These are phyloP conservation scores for Trichosporon asahii DNA, from an alignment of 1,284 basidiomycete species.

Conservation along the genomic window DNA sequence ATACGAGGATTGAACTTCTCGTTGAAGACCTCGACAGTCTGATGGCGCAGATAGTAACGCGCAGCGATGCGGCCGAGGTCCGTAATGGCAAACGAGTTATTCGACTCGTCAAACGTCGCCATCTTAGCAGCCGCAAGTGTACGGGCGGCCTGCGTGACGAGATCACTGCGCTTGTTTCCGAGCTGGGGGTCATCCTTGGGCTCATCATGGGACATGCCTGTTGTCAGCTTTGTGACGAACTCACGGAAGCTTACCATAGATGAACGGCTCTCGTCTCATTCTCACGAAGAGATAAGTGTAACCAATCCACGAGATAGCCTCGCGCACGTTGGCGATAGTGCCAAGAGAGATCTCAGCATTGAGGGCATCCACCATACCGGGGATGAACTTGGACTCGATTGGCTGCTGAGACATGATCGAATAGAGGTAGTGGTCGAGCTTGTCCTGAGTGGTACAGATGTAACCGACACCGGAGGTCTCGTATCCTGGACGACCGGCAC, in stretches of 20 bases:
- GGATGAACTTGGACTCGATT: slow-evolving; percentile 93
- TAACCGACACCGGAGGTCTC: slow-evolving; percentile 95
- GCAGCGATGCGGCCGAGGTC: slow-evolving; percentile 93
- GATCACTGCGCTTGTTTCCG: slow-evolving; percentile 67
- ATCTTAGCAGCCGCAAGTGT: slow-evolving; percentile 74
- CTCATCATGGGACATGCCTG: slow-evolving; percentile 75
- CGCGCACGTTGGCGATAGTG: slow-evolving; percentile 80
- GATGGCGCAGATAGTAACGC: slow-evolving; percentile 88
- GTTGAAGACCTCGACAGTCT: slow-evolving; percentile 88
- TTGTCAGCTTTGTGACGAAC: neutral
- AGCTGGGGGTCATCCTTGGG: slow-evolving; percentile 73
- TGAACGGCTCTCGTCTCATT: slow-evolving; percentile 87
- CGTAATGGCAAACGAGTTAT: slow-evolving; percentile 68
- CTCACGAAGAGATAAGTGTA: slow-evolving; percentile 97
- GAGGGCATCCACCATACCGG: slow-evolving; percentile 83
- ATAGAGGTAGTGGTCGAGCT: slow-evolving; percentile 86
- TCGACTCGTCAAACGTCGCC: slow-evolving; percentile 69
- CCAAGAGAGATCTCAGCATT: slow-evolving; percentile 96
- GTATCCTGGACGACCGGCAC: slow-evolving; percentile 93
- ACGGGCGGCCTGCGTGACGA: slow-evolving; percentile 69
- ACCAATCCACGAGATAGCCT: slow-evolving; percentile 92
- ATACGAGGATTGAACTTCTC: slow-evolving; percentile 74
- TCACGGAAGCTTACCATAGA: slow-evolving; percentile 67
- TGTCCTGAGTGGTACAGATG: slow-evolving; percentile 92
- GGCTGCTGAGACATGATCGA: slow-evolving; percentile 87